These are phyloP conservation scores for Sphaerulina populicola DNA, from an alignment of 2,329 filamentous ascomycete species.

Conservation along the genomic window DNA sequence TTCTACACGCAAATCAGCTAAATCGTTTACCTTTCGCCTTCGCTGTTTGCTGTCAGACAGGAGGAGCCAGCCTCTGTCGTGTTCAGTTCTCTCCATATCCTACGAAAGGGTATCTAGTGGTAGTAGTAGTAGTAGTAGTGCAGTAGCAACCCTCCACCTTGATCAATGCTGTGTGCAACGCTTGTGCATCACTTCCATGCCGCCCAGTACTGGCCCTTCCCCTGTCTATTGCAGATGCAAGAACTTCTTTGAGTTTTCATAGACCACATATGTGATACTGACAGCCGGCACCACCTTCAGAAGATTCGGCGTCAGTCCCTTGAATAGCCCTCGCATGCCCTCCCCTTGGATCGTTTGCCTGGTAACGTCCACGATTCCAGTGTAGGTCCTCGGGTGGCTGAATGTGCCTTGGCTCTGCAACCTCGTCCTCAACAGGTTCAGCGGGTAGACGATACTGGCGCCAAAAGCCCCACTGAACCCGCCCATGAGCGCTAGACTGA, in stretches of 20 bases:
- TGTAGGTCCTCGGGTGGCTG: conserved; percentile 76
- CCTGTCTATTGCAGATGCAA: conserved; percentile 37
- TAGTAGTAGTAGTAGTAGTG: neutral
- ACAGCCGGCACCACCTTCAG: conserved; percentile 94
- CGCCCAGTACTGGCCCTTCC: neutral
- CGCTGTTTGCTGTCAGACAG: neutral
- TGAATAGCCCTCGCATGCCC: conserved; percentile 80
- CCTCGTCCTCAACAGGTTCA: conserved; percentile 86
- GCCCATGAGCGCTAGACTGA: conserved; percentile 79
- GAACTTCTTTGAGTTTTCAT: conserved; percentile 77
- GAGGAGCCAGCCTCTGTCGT: neutral
- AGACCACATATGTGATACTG: conserved; percentile 85
- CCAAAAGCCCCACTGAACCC: conserved; percentile 86
- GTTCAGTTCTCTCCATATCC: neutral
- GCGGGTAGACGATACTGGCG: conserved; percentile 85
- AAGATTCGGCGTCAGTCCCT: conserved; percentile 87
- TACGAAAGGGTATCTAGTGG: conserved; percentile 1
- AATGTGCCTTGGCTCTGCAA: conserved; percentile 82
- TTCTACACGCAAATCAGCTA: neutral
- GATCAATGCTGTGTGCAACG: neutral
- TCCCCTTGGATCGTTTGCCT: conserved; percentile 74
- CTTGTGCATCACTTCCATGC: neutral
- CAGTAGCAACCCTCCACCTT: neutral
- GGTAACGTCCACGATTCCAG: conserved; percentile 81
- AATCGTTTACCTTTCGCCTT: neutral